Evolutionary conservation across 2,329 filamentous ascomycete species (phyloP).

Genomic region (Trichoderma semiorbis): DNA sequence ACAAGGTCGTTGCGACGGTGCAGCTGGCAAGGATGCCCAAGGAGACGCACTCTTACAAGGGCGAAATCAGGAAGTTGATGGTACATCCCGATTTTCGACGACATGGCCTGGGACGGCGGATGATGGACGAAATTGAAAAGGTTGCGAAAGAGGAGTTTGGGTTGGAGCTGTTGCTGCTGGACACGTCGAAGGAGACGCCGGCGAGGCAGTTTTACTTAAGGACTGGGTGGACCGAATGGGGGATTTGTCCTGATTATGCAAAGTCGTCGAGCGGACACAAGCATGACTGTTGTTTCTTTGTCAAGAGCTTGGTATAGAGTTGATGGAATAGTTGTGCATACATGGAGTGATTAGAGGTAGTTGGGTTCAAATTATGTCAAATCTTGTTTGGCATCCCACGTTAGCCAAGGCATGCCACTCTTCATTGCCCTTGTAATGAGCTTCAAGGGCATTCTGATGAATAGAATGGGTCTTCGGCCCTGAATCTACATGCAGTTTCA

Average conservation of each 20-base stretch:
- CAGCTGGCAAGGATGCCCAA: constrained; percentile 25
- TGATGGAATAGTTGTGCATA: neutral
- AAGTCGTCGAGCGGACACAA: constrained; percentile 23
- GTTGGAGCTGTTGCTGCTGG: constrained; percentile 26
- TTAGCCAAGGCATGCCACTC: neutral
- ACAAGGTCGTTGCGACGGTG: constrained; percentile 24
- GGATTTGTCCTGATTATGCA: constrained; percentile 27
- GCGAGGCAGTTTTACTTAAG: constrained; percentile 27
- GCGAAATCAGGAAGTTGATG: constrained; percentile 29
- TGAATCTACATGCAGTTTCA: neutral
- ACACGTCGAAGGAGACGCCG: constrained; percentile 26
- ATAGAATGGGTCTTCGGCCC: rapidly evolving
- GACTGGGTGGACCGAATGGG: constrained; percentile 29
- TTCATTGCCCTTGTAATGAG: neutral
- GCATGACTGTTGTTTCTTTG: constrained; percentile 24
- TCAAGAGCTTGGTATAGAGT: constrained; percentile 18
- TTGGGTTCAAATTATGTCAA: neutral
- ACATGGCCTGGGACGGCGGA: constrained; percentile 21
- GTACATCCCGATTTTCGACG: constrained; percentile 25
- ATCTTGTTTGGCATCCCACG: neutral
- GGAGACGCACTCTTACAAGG: constrained; percentile 27
- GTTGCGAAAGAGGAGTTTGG: constrained; percentile 21
- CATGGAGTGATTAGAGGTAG: neutral
- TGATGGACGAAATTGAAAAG: constrained; percentile 27
- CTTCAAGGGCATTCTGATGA: neutral